Evolutionary conservation across 2,329 filamentous ascomycete genomes (phyloP).

Genomic region (Trichoderma afroharzianum): DNA sequence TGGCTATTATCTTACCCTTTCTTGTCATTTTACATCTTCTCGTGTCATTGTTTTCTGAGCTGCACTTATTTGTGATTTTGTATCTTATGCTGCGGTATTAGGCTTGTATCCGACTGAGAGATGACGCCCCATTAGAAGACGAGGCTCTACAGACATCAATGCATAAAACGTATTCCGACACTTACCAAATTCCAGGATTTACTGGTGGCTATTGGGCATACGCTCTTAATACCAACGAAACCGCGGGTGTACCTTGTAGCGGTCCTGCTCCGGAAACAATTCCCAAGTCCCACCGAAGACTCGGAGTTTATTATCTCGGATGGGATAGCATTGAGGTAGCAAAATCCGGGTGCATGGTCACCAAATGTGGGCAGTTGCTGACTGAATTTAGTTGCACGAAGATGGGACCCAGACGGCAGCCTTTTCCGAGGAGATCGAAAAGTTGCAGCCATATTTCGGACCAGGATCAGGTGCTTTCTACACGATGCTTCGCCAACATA

Average conservation of each 20-base stretch:
- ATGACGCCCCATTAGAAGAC: conserved; percentile 15
- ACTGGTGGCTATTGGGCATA: conserved; percentile 23
- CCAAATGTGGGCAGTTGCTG: neutral
- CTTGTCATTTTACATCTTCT: neutral
- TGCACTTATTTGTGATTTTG: neutral
- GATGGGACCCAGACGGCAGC: conserved; percentile 16
- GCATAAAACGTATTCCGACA: conserved; percentile 23
- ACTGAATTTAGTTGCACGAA: conserved; percentile 19
- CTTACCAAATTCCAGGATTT: conserved; percentile 22
- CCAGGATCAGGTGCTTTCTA: conserved; percentile 23
- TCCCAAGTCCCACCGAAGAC: neutral
- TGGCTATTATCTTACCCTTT: neutral
- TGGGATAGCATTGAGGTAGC: conserved; percentile 26
- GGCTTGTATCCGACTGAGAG: conserved; percentile 19
- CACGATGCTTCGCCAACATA: conserved; percentile 17
- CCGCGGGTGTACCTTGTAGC: neutral
- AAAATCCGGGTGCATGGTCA: neutral
- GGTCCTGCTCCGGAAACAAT: neutral
- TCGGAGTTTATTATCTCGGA: conserved; percentile 20
- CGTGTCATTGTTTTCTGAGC: too few species aligned
- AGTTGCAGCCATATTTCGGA: conserved; percentile 19
- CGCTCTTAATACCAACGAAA: conserved; percentile 19
- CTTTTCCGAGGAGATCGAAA: conserved; percentile 22
- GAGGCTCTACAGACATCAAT: conserved; percentile 18
- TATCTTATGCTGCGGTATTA: neutral